phyloP scores from a whole-genome alignment of 148 eudicot species.

The Nepenthes mirabilis region DNA sequence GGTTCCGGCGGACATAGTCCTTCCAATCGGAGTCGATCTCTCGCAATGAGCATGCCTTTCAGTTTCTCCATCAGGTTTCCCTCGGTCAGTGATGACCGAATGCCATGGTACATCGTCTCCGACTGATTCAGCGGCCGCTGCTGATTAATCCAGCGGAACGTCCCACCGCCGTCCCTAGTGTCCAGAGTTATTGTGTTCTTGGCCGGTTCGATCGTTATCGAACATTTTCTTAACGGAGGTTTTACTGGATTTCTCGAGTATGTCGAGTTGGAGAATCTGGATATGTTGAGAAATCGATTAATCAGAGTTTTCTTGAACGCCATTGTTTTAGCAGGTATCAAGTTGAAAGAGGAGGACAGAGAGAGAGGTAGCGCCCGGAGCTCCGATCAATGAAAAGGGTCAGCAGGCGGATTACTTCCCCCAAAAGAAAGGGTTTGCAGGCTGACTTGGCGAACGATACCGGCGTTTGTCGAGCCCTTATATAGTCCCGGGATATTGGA shows the following conservation, averaged over 20 bases:
- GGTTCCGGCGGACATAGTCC: conserved; percentile 31
- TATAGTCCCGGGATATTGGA: too few species aligned
- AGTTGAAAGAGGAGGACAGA: too few species aligned
- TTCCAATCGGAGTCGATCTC: conserved; percentile 39
- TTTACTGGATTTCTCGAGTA: conserved; percentile 17
- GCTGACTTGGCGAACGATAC: too few species aligned
- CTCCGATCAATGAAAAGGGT: too few species aligned
- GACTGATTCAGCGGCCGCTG: conserved; percentile 23
- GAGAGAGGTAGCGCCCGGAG: too few species aligned
- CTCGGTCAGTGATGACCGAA: conserved; percentile 21
- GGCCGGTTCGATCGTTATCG: conserved; percentile 26
- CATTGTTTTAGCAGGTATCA: conserved; percentile 24
- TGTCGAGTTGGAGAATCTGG: conserved; percentile 24
- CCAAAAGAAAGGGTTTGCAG: too few species aligned
- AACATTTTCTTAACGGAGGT: conserved; percentile 8
- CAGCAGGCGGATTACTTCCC: too few species aligned
- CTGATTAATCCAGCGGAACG: conserved; percentile 14
- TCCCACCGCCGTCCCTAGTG: conserved; percentile 5
- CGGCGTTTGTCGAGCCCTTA: too few species aligned
- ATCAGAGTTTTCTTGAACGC: conserved; percentile 50
- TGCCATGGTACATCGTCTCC: conserved; percentile 8
- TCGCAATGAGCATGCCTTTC: conserved; percentile 32
- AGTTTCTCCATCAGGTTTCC: conserved; percentile 36
- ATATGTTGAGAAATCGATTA: conserved; percentile 36
- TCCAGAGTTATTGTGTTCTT: conserved; percentile 9